Conservation (phyloP, 2,329 filamentous ascomycete species). For the Colletotrichum siamense region DNA sequence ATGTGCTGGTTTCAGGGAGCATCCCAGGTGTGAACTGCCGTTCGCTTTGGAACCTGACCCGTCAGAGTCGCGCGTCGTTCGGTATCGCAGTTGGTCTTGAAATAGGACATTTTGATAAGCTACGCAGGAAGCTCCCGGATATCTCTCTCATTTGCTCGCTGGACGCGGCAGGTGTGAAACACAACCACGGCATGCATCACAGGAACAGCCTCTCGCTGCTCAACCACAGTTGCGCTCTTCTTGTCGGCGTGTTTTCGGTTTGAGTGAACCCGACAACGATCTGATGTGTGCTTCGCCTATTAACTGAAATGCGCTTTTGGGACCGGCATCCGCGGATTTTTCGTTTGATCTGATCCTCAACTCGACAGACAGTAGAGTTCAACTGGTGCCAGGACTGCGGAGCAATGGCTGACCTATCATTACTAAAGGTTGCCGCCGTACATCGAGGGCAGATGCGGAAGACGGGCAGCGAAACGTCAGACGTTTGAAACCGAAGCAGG, state of each 20-base stretch:
- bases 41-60: not conserved
- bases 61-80: not conserved
- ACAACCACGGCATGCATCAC: not conserved
- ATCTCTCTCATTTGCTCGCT: not conserved
- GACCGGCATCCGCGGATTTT: not conserved
- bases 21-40: not conserved
- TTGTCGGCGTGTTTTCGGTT: not conserved
- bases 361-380: not conserved
- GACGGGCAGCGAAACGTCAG: conserved; percentile 13
- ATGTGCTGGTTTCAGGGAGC: not conserved
- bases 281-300: not conserved
- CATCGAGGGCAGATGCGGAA: not conserved
- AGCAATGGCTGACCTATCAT: not conserved
- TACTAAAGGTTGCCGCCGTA: not conserved
- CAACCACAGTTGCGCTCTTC: not conserved
- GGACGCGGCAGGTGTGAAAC: not conserved
- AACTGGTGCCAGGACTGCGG: not conserved
- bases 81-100: not conserved
- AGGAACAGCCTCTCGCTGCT: not conserved
- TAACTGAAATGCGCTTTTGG: not conserved
- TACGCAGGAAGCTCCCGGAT: not conserved
- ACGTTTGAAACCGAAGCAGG: conserved; percentile 14
- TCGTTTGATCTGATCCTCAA: conserved; percentile 3
- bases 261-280: not conserved
- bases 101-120: not conserved